These are phyloP conservation scores for Inga laurina DNA, from an alignment of 306 rosid species.

Conservation along the genomic window DNA sequence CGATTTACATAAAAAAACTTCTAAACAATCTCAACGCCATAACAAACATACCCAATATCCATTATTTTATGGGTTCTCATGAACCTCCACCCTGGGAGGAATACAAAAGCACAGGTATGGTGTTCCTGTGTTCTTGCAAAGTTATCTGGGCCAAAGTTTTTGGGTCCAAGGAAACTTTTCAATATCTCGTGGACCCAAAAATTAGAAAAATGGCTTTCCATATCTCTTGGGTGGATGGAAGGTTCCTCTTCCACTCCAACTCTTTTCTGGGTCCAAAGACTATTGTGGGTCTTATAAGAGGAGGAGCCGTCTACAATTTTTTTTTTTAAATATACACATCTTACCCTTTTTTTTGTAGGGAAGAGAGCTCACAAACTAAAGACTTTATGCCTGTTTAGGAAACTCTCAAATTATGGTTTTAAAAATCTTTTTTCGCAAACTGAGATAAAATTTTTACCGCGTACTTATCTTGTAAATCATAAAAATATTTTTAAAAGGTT, in stretches of 20 bases:
- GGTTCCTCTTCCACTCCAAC: neutral
- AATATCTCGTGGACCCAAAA: neutral
- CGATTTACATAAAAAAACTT: too few relatives aligned
- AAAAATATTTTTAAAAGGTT: too few relatives aligned
- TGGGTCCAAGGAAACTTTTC: neutral
- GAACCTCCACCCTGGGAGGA: too few relatives aligned
- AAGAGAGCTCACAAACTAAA: neutral
- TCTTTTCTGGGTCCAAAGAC: neutral
- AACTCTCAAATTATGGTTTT: too few relatives aligned
- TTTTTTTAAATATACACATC: neutral
- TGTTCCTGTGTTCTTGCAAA: neutral
- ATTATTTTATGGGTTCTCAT: neutral
- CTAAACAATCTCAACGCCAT: too few relatives aligned
- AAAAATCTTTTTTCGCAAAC: fast-evolving
- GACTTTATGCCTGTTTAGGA: too few relatives aligned
- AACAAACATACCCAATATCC: too few relatives aligned
- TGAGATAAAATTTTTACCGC: too few relatives aligned
- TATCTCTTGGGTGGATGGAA: neutral
- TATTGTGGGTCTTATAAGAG: neutral
- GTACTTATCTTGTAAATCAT: fast-evolving
- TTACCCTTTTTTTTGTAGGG: neutral
- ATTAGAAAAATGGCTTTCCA: neutral
- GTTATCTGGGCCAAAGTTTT: neutral
- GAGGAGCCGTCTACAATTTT: neutral
- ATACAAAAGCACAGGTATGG: too few relatives aligned